phyloP scores from a whole-genome alignment of 306 rosid species.

The Amphicarpaea edgeworthii region DNA sequence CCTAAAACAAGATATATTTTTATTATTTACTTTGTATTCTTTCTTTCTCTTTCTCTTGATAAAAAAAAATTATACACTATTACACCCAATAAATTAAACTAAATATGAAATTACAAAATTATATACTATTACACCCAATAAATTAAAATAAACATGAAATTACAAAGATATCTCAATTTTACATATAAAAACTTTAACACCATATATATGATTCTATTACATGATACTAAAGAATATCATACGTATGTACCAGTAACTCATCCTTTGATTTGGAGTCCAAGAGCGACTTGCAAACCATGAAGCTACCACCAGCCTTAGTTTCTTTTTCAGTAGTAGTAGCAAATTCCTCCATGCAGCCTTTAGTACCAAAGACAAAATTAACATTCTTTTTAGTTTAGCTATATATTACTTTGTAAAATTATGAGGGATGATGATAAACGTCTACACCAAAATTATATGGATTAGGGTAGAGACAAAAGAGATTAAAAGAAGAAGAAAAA shows the following conservation, averaged over 20 bases:
- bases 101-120: neutral
- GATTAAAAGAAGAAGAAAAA: neutral
- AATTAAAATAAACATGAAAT: neutral
- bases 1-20: constrained; percentile 47
- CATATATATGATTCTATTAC: neutral
- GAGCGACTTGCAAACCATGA: constrained; percentile 61
- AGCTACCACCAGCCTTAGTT: constrained; percentile 28
- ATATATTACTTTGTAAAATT: neutral
- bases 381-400: neutral
- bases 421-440: neutral
- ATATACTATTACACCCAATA: neutral
- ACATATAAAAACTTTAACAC: neutral
- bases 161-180: neutral
- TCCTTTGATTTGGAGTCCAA: constrained; percentile 74
- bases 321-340: constrained; percentile 45
- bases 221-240: neutral
- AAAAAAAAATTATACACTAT: neutral
- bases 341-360: constrained; percentile 71
- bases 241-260: constrained; percentile 63
- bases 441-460: neutral
- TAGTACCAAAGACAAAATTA: constrained; percentile 4
- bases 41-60: neutral
- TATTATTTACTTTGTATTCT: neutral
- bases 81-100: neutral
- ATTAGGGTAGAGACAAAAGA: neutral